Conservation (phyloP, 306 rosid genomes). For the Pachyrhizus erosus region DNA sequence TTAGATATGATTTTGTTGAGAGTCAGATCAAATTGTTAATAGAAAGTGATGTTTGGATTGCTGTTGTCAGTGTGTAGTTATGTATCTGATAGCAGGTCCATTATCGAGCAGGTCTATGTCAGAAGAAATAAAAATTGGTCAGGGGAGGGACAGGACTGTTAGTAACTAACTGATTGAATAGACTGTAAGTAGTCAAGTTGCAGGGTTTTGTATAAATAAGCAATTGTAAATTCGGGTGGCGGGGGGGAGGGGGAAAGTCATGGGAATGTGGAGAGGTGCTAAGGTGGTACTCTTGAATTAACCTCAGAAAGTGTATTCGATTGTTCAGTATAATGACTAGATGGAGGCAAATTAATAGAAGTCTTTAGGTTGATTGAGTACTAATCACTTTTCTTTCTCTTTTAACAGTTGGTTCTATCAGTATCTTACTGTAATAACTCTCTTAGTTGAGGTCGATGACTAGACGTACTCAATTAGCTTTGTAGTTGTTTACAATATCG, state of each 20-base stretch:
- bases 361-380: no score
- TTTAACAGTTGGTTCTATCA: no score
- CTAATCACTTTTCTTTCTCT: no score
- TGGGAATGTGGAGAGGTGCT: no score
- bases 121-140: background rate
- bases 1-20: background rate
- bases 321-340: no score
- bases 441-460: background rate
- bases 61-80: background rate
- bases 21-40: background rate
- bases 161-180: background rate
- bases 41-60: constrained; percentile 2
- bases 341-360: no score
- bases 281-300: no score
- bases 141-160: background rate
- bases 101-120: background rate
- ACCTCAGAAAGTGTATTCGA: no score
- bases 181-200: no score
- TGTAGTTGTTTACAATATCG: background rate
- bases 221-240: background rate
- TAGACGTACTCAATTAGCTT: background rate
- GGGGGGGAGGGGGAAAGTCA: background rate
- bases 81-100: background rate
- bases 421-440: background rate
- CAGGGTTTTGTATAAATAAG: background rate